These are phyloP conservation scores for Podospora fimiseda DNA, from an alignment of 495 filamentous ascomycete species.

Conservation along the genomic window DNA sequence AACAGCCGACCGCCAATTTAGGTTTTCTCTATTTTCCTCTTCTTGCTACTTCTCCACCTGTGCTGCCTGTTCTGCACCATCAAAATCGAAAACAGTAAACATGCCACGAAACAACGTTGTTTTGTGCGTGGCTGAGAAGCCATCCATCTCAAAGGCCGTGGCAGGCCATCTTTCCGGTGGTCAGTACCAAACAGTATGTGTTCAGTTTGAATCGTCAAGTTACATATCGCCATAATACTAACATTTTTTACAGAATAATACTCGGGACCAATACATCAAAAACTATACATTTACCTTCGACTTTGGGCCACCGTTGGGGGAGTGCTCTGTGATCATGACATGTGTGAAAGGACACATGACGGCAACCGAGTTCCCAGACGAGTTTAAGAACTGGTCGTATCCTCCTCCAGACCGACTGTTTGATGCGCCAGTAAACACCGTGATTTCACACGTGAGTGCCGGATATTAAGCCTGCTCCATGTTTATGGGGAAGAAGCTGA, in stretches of 20 bases:
- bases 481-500: neutral
- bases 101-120: conserved; percentile 47
- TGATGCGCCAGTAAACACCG: conserved; percentile 65
- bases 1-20: neutral
- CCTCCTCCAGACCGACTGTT: conserved; percentile 77
- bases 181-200: conserved; percentile 58
- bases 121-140: conserved; percentile 95
- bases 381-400: conserved; percentile 70
- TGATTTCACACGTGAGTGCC: conserved; percentile 53
- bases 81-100: neutral
- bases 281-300: conserved; percentile 90
- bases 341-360: conserved; percentile 84
- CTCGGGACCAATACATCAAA: conserved; percentile 71
- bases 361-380: conserved; percentile 58
- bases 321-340: conserved; percentile 83
- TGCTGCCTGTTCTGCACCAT: neutral
- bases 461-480: neutral
- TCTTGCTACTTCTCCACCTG: neutral
- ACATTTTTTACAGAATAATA: conserved; percentile 37
- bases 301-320: conserved; percentile 76
- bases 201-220: neutral
- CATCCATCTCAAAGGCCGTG: conserved; percentile 91
- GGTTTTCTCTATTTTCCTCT: neutral
- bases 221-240: neutral
- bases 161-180: conserved; percentile 81